phyloP scores from a whole-genome alignment of 2,329 filamentous ascomycete species.

The Rhynchosporium secalis region DNA sequence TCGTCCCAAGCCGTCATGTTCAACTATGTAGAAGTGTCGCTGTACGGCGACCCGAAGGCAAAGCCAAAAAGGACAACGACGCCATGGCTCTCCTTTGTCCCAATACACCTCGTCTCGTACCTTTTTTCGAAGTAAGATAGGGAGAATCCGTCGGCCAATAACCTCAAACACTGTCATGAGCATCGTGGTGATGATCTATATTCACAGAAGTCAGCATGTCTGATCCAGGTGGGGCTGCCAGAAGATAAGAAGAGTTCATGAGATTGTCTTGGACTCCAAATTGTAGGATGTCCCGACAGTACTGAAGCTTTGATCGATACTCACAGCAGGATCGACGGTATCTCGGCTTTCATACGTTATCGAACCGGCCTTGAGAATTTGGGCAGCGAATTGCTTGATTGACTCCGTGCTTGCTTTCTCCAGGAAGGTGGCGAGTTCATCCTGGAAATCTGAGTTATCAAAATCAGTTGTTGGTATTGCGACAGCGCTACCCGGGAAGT shows the following conservation, averaged over 20 bases:
- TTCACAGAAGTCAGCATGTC: neutral
- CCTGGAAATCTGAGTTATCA: slow-evolving; percentile 46
- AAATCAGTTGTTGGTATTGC: slow-evolving; percentile 47
- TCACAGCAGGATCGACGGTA: slow-evolving; percentile 54
- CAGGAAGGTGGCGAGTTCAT: slow-evolving; percentile 52
- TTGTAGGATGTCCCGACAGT: neutral
- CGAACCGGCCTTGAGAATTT: slow-evolving; percentile 52
- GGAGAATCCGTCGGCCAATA: slow-evolving; percentile 45
- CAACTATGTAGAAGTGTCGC: slow-evolving; percentile 47
- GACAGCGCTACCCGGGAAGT: slow-evolving; percentile 58
- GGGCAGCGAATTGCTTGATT: slow-evolving; percentile 54
- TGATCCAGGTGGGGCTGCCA: neutral
- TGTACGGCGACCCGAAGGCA: slow-evolving; percentile 59
- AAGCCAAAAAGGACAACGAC: slow-evolving; percentile 63
- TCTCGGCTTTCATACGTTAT: slow-evolving; percentile 56
- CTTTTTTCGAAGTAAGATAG: slow-evolving; percentile 52
- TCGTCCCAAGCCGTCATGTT: slow-evolving; percentile 46
- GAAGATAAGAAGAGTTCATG: neutral
- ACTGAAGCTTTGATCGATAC: neutral
- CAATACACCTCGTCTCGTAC: slow-evolving; percentile 58
- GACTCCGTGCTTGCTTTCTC: slow-evolving; percentile 56
- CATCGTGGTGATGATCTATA: slow-evolving; percentile 50
- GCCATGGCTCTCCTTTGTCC: slow-evolving; percentile 58
- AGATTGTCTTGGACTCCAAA: neutral
- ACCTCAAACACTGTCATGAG: slow-evolving; percentile 61